Evolutionary conservation across 2,329 filamentous ascomycete species (phyloP), one percentile per base, ranked within the genome.

Genomic region (Macrophomina phaseolina): DNA sequence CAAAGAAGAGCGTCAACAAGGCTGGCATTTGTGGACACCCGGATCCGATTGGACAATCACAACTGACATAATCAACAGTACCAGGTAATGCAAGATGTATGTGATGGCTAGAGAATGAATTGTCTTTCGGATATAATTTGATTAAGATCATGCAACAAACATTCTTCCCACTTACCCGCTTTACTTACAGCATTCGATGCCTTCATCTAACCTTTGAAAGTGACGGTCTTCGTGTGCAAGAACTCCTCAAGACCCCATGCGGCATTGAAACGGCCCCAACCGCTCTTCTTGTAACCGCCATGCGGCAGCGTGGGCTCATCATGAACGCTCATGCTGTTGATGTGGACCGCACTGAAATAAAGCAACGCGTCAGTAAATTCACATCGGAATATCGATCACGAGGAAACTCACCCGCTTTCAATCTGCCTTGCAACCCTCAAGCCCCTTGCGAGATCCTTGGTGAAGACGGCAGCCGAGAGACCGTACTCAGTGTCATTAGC

Each of bases 401-500:
- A 30, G 7, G 11, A n/a, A 14, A 75, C 75, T 72, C 68, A 78
- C 79, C 90, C 92, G 32, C 85, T 84, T 75, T 94, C 81, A 49
- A 83, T 78, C 66, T 78, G 76, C 72, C 74, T 80, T 4, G 82
- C 82, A 53, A 84, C 74, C 56, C 76, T 74, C 42, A 83, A 65
- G 1, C 80, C 82, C 36, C 81, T 70, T 0, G 72, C 78, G 30
- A 94, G 78, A 74, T 92, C 88, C 70, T 85, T 81, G 0, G 91
- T 93, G 76, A 93, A 96, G 1, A 96, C 86, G 0, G 91, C 85
- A 3, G 88, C 85, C 2, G 84, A 82, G 9, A 96, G 83, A 3
- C 92, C 92, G 74, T 93, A 95, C 60, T 93, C 90, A 1, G 90
- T 93, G 72, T 94, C 91, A 74, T 97, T 96, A 14, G 92, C 91